Conservation (phyloP, 2,329 filamentous ascomycete genomes). For the Fusarium sp. region DNA sequence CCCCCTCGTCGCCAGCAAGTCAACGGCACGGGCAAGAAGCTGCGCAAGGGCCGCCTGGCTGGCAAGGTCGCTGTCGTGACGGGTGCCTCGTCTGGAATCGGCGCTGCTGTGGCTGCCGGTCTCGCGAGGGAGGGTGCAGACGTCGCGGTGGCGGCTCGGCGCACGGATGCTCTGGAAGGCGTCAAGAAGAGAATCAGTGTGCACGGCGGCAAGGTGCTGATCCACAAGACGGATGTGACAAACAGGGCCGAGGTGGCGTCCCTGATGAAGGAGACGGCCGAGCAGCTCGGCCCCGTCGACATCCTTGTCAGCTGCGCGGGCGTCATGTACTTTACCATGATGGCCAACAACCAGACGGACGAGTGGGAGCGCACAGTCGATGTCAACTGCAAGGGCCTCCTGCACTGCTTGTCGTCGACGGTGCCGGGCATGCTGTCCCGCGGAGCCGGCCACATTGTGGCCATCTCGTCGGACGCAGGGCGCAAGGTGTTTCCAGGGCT, state of each 20-base stretch:
- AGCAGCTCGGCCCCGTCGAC: conserved; percentile 75
- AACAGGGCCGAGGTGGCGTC: conserved; percentile 70
- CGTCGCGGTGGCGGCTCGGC: conserved; percentile 76
- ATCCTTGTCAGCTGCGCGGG: conserved; percentile 83
- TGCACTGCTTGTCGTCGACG: conserved; percentile 74
- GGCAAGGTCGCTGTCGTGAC: conserved; percentile 80
- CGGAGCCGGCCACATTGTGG: conserved; percentile 76
- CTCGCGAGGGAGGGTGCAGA: conserved; percentile 76
- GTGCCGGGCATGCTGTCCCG: conserved; percentile 77
- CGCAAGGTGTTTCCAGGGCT: conserved; percentile 84
- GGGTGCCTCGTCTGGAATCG: conserved; percentile 81
- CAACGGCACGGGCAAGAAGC: conserved; percentile 40
- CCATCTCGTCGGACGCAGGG: conserved; percentile 83
- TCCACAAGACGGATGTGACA: conserved; percentile 77
- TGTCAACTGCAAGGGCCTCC: conserved; percentile 85
- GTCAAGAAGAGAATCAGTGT: conserved; percentile 68
- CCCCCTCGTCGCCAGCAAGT: conserved; percentile 62
- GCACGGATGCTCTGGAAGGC: conserved; percentile 71
- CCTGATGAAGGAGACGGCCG: conserved; percentile 66
- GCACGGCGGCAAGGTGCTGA: conserved; percentile 71
- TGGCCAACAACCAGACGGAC: conserved; percentile 76
- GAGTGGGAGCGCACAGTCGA: conserved; percentile 86
- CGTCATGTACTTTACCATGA: conserved; percentile 91
- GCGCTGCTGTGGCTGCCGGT: conserved; percentile 75
- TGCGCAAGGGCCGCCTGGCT: conserved; percentile 65